These are phyloP conservation scores for Hippophae rhamnoides DNA, from an alignment of 306 rosid genomes.

Conservation along the genomic window DNA sequence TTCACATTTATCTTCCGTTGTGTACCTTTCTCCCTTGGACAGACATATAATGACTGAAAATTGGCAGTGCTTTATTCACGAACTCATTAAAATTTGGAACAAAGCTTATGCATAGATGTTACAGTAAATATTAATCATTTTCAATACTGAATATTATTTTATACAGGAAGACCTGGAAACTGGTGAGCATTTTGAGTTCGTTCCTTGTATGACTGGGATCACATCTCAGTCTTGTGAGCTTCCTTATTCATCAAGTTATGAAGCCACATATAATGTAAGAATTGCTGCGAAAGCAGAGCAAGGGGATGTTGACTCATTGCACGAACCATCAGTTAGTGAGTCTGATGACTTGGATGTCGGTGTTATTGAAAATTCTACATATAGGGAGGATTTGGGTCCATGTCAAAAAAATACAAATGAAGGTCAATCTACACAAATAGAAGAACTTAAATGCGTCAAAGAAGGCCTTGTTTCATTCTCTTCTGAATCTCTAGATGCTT, in stretches of 20 bases:
- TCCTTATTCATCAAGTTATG: constrained; percentile 36
- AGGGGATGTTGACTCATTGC: constrained; percentile 25
- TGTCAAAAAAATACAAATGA: constrained; percentile 27
- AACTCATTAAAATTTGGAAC: too few relatives aligned
- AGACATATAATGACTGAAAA: too few relatives aligned
- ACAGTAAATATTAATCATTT: neutral
- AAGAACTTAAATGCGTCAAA: constrained; percentile 14
- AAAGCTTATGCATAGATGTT: too few relatives aligned
- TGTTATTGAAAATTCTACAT: constrained; percentile 28
- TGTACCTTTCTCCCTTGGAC: neutral
- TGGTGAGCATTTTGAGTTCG: constrained; percentile 47
- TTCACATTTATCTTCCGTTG: too few relatives aligned
- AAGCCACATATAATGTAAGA: constrained; percentile 24
- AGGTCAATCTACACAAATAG: constrained; percentile 11
- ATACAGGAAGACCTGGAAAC: constrained; percentile 57
- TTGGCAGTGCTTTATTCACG: too few relatives aligned
- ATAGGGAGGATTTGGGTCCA: constrained; percentile 29
- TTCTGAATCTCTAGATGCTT: constrained; percentile 12
- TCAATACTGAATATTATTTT: constrained; percentile 19
- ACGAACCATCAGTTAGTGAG: constrained; percentile 18
- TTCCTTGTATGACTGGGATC: constrained; percentile 45
- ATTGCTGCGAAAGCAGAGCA: constrained; percentile 28
- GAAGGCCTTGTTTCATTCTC: constrained; percentile 25
- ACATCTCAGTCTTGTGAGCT: constrained; percentile 42
- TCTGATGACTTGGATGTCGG: constrained; percentile 38